phyloP scores from a whole-genome alignment of 225 moss, liverwort and hornwort species.

The Pseudisothecium myosuroides region DNA sequence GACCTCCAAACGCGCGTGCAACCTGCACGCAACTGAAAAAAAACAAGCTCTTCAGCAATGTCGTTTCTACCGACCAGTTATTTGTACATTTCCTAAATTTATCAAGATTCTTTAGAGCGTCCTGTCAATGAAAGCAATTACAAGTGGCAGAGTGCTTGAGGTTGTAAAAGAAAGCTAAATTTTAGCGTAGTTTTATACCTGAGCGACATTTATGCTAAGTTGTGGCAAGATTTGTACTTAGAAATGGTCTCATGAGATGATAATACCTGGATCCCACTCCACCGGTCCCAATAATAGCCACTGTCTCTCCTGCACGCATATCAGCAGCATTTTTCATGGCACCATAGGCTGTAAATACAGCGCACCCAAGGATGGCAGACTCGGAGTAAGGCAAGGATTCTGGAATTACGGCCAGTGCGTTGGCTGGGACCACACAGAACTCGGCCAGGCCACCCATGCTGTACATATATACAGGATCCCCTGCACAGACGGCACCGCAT shows the following conservation, averaged over 20 bases:
- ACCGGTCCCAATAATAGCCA: slow-evolving; percentile 82
- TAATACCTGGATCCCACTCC: slow-evolving; percentile 93
- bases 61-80: not conserved
- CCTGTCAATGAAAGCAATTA: not conserved
- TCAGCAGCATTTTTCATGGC: slow-evolving; percentile 93
- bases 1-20: slow-evolving; percentile 94
- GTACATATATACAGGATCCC: slow-evolving; percentile 85
- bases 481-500: slow-evolving; percentile 13
- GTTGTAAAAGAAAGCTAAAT: not conserved
- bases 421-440: slow-evolving; percentile 85
- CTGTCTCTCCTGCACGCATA: slow-evolving; percentile 93
- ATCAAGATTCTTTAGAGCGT: not conserved
- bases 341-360: slow-evolving; percentile 88
- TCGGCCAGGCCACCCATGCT: slow-evolving; percentile 99
- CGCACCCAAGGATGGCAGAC: slow-evolving; percentile 87
- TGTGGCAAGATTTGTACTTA: not conserved
- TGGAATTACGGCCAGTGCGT: slow-evolving; percentile 67
- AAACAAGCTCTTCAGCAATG: not conserved
- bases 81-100: not conserved
- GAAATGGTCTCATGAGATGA: not conserved
- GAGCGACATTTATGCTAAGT: not conserved
- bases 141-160: not conserved
- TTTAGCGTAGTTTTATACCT: not conserved
- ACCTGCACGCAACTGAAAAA: slow-evolving; percentile 85
- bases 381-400: slow-evolving; percentile 66